Evolutionary conservation across 2,329 filamentous ascomycete species (phyloP), one percentile per base, ranked within the genome.

Genomic region (Xylariaceae sp.): DNA sequence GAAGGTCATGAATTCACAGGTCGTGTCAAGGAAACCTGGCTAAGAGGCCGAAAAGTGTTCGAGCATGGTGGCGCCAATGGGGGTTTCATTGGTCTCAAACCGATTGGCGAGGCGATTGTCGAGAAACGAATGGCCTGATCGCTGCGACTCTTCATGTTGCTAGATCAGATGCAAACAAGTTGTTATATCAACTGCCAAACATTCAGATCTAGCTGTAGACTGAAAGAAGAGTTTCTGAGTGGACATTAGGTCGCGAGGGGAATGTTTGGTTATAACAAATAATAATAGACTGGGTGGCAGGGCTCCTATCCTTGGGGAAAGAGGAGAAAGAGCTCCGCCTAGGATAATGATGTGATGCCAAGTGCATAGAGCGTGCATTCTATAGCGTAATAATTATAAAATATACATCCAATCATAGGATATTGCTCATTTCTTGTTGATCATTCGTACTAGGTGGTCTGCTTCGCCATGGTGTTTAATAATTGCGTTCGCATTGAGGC

Each of bases 21-120:
- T 1, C 84, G 92, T 57, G 92, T 96, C 9, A 80, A 78, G 56
- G 91, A 96, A 81, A 96, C 93, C 6, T 96, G 91, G 90, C 70
- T 97, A 60, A 82, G 92, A 6, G 93, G 93, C 0, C 78, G 78
- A 62, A 87, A 83, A 71, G 82, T 96, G n/a, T 96, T 89, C 73
- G 82, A 84, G 61, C 79, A 90, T 28, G 86, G 84, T n/a, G 83
- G 78, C 0, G 66, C 53, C 4, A 75, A 81, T 29, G 73, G 68
- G 4, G 83, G 84, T 2, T 84, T 87, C 58, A 76, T 84, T 0
- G 71, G 71, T 2, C 77, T 72, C 2, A 67, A 62, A 67, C 83
- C 84, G 1, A 65, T 78, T 2, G 85, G 84, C 3, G 71, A 79
- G 71, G 72, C 80, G 1, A 90, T 92, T 63, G 76, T 78, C 3